Percentiles rank a stretch among this genome's conserved stretches.
Evolutionary conservation across 352 stramenopile species (phyloP).

Genomic region (Pythium sukuiense): DNA sequence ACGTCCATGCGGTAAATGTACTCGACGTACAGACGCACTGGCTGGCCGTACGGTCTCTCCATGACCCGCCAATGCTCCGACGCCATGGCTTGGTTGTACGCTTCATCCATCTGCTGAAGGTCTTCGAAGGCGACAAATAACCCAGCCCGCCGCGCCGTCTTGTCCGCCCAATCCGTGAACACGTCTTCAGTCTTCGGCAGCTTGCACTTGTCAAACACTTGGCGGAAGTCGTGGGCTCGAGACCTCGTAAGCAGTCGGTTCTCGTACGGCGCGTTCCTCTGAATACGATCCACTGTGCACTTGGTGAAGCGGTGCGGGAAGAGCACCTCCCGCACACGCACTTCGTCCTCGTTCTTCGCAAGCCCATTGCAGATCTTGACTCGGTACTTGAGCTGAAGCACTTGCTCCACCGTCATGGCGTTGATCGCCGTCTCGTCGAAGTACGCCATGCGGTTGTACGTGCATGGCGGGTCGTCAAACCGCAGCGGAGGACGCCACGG

Average conservation of each 20-base stretch:
- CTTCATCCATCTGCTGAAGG: not conserved
- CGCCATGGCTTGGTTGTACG: not conserved
- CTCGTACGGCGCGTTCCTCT: not conserved
- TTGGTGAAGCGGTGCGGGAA: not conserved
- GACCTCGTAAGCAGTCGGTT: not conserved
- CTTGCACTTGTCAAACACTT: not conserved
- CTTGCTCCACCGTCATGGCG: not conserved
- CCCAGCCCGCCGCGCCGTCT: conserved; percentile 9
- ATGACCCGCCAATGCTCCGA: not conserved
- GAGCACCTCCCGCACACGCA: not conserved
- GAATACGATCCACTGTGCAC: not conserved
- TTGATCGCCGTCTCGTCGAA: not conserved
- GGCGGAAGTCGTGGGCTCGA: not conserved
- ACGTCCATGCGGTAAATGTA: not conserved
- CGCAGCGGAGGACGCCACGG: not conserved
- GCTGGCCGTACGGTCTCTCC: not conserved
- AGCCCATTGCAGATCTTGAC: not conserved
- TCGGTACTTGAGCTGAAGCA: not conserved
- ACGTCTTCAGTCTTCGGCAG: not conserved
- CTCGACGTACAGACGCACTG: not conserved
- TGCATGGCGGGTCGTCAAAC: not conserved
- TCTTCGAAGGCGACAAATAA: not conserved
- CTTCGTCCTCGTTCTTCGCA: not conserved
- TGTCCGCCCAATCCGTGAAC: not conserved
- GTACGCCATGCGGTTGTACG: not conserved